These are phyloP conservation scores for Coniochaeta sp. DNA, from an alignment of 2,329 filamentous ascomycete genomes.

Conservation along the genomic window DNA sequence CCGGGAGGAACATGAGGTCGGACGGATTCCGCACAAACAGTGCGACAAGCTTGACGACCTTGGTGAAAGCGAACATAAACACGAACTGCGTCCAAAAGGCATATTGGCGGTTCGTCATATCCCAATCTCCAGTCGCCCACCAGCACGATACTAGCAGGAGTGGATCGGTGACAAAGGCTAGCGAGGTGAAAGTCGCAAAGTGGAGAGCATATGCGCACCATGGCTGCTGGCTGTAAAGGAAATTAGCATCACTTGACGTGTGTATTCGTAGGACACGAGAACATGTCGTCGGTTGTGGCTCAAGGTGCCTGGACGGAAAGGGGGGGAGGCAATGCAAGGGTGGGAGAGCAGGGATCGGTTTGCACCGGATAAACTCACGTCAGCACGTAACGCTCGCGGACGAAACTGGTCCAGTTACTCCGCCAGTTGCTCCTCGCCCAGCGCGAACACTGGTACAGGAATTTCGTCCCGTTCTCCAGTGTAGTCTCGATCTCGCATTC, in stretches of 20 bases:
- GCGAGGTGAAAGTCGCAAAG: constrained; percentile 84
- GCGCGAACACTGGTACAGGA: constrained; percentile 85
- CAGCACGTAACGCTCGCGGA: constrained; percentile 78
- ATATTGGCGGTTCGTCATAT: constrained; percentile 40
- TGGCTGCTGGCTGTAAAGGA: constrained; percentile 63
- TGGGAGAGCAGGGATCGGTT: neutral
- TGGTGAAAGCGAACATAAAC: constrained; percentile 78
- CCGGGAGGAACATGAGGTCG: constrained; percentile 71
- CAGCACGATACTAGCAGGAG: constrained; percentile 63
- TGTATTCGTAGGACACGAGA: constrained; percentile 1
- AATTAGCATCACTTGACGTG: constrained; percentile 10
- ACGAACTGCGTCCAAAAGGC: constrained; percentile 56
- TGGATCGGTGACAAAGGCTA: constrained; percentile 73
- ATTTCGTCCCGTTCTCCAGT: constrained; percentile 80
- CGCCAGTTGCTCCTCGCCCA: constrained; percentile 98
- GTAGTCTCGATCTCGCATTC: constrained; percentile 92
- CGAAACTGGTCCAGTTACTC: constrained; percentile 87
- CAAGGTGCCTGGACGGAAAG: neutral
- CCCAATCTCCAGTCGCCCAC: constrained; percentile 59
- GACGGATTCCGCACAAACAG: constrained; percentile 79
- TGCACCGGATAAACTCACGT: constrained; percentile 53
- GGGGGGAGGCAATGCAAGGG: neutral
- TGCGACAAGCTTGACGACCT: constrained; percentile 83
- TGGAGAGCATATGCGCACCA: constrained; percentile 94
- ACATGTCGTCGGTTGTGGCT: neutral